These are phyloP conservation scores for Funneliformis mosseae DNA, from an alignment of 192 early-diverging fungal species.

Conservation along the genomic window DNA sequence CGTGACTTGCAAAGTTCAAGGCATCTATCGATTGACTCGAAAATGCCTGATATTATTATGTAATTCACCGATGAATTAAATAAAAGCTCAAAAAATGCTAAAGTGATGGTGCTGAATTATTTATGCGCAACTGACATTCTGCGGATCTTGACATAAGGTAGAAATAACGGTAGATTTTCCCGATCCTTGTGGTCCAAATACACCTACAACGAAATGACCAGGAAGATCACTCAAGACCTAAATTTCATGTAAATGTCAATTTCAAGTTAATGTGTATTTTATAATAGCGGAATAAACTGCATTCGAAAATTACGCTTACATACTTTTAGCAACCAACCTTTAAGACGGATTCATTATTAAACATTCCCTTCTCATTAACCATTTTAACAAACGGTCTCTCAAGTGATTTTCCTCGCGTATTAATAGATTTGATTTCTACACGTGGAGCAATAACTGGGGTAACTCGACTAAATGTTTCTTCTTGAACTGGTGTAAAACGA, in stretches of 20 bases:
- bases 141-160: conserved; percentile 42
- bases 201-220: conserved; percentile 67
- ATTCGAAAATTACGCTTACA: background rate
- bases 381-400: conserved; percentile 31
- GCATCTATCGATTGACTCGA: conserved; percentile 38
- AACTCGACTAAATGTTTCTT: background rate
- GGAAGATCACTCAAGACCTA: conserved; percentile 54
- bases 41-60: conserved; percentile 26
- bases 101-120: background rate
- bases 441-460: background rate
- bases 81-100: background rate
- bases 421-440: conserved; percentile 1
- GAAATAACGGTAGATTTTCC: conserved; percentile 67
- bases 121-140: conserved; percentile 27
- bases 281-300: background rate
- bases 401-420: background rate
- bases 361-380: conserved; percentile 27
- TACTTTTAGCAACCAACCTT: conserved; percentile 14
- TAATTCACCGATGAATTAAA: background rate
- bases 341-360: conserved; percentile 26
- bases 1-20: conserved; percentile 39
- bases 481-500: background rate
- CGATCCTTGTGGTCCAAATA: conserved; percentile 60
- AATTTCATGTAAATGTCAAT: background rate
- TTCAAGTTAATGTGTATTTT: background rate